phyloP scores from a whole-genome alignment of 176 grass and related monocot species.

The Raddia distichophylla region DNA sequence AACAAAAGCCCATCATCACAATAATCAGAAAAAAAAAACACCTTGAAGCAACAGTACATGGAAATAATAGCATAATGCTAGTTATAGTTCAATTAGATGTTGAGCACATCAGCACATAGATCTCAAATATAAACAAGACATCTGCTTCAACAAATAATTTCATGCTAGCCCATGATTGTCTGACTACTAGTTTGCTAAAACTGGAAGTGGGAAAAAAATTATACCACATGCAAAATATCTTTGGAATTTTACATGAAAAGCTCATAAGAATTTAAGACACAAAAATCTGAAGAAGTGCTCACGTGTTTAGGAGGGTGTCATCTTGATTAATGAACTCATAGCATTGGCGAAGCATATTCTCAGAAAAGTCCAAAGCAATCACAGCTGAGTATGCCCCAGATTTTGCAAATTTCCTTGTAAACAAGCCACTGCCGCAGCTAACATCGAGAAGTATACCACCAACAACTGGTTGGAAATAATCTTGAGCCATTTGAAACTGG shows the following conservation, averaged over 20 bases:
- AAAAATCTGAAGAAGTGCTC: slow-evolving; percentile 42
- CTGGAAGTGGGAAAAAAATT: neutral
- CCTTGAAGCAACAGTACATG: neutral
- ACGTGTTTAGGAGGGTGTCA: slow-evolving; percentile 66
- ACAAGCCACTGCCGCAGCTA: slow-evolving; percentile 92
- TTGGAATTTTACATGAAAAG: neutral
- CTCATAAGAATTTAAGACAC: neutral
- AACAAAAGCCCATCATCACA: neutral
- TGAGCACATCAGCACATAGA: neutral
- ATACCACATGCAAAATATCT: neutral
- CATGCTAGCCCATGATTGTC: neutral
- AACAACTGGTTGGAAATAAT: slow-evolving; percentile 72
- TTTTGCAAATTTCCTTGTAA: slow-evolving; percentile 88
- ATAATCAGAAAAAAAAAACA: neutral
- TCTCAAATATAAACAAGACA: slow-evolving; percentile 8
- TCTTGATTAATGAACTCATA: slow-evolving; percentile 91
- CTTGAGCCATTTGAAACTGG: slow-evolving; percentile 94
- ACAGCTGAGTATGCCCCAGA: slow-evolving; percentile 83
- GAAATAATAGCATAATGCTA: neutral
- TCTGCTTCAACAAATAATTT: slow-evolving; percentile 8
- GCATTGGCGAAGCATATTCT: slow-evolving; percentile 97
- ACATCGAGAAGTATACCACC: slow-evolving; percentile 85
- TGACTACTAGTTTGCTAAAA: neutral
- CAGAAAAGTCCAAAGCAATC: slow-evolving; percentile 89
- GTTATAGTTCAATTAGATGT: neutral